Evolutionary conservation across 1,284 basidiomycete genomes (phyloP), one percentile per base, ranked within the genome.

Genomic region (Fomes fomentarius): DNA sequence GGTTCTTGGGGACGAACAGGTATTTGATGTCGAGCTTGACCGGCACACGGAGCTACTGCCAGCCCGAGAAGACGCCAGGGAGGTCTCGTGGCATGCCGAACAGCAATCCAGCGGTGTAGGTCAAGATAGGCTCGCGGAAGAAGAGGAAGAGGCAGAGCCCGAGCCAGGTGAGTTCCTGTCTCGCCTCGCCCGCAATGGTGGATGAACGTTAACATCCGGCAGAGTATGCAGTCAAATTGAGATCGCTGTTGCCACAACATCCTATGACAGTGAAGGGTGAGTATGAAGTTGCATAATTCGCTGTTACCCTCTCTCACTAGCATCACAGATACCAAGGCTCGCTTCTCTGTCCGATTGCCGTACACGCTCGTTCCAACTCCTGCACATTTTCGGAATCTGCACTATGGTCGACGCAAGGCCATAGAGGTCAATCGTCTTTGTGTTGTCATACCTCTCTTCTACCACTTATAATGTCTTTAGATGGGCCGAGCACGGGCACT

Each of bases 21-120:
- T 90, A 15, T 70, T 88, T 34, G 89, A 91, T 62, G 71, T 89
- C 19, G 88, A 89, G 59, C 77, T 91, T 12, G 84, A 90, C 62
- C 81, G 81, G 44, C 74, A 76, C 52, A 87, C 82, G 0, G 69
- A 78, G 26, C 68, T 90, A 7, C 72, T 79, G 26, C 77, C 83
- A 2, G 65, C 70, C 24, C 64, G 62, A 35, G 63, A 64, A 38
- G 62, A 62, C 30, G 22, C 42, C 17, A 45, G 43, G 19, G 50
- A 52, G 22, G 37, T 63, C 15, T 54, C 57, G 8, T 71, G 69
- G 65, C 59, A 69, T 14, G 59, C 58, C 19, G 57, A 44, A 47
- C 51, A 35, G 28, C 12, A 12, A 12, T 30, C 28, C 7, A 30
- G 31, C 34, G 25, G 25, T 25, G 41, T 14, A 3, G 45, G 34